Evolutionary conservation across 1,284 basidiomycete species (phyloP).

Genomic region (Phlebopus sp.): DNA sequence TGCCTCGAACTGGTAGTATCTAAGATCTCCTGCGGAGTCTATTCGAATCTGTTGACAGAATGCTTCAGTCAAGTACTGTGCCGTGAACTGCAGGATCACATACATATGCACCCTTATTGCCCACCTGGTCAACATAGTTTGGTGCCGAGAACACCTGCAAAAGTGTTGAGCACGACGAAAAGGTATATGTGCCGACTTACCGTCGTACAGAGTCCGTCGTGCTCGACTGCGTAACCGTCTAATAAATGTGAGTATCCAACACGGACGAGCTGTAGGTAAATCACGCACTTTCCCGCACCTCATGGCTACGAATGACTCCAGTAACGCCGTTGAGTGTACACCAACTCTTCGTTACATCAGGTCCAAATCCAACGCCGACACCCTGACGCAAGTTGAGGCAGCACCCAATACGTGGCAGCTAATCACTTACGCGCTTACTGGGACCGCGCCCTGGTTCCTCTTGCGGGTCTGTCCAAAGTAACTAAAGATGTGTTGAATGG

Average conservation of each 20-base stretch:
- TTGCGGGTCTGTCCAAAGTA: constrained; percentile 96
- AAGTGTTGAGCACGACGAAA: constrained; percentile 7
- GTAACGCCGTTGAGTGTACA: constrained; percentile 86
- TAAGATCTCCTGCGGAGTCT: constrained; percentile 70
- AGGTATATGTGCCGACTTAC: constrained; percentile 38
- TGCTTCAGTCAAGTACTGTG: constrained; percentile 3
- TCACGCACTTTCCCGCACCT: constrained; percentile 85
- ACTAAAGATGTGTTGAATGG: constrained; percentile 32
- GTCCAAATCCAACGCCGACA: constrained; percentile 94
- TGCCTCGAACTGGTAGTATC: constrained; percentile 84
- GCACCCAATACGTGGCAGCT: constrained; percentile 2
- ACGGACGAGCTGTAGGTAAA: constrained; percentile 1
- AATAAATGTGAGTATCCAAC: constrained; percentile 6
- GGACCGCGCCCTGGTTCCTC: constrained; percentile 88
- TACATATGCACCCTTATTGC: constrained; percentile 81
- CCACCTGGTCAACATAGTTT: constrained; percentile 81
- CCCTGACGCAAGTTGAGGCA: constrained; percentile 50
- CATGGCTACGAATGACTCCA: constrained; percentile 92
- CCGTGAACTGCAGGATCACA: constrained; percentile 27
- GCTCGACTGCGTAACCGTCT: constrained; percentile 89
- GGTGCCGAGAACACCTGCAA: constrained; percentile 76
- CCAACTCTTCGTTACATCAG: constrained; percentile 88
- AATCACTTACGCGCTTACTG: constrained; percentile 77
- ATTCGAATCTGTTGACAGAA: constrained; percentile 65
- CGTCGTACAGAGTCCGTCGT: constrained; percentile 86